Conservation (phyloP, 2,329 filamentous ascomycete species). For the Lachnellula suecica region DNA sequence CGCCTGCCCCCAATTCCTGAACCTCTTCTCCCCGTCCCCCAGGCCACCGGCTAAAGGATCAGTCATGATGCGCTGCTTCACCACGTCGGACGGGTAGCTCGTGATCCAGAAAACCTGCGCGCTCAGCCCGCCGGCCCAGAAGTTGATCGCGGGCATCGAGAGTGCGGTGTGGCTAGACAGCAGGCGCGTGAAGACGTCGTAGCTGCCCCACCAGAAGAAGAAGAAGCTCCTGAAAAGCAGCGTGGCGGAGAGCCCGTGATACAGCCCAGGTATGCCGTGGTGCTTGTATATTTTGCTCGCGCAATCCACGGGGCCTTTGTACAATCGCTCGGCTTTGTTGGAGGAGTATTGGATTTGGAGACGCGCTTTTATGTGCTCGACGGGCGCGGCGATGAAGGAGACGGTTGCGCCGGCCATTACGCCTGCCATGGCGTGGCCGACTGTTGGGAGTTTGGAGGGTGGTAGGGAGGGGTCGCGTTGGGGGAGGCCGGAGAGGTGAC, state of each 20-base stretch:
- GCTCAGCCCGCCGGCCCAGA: slow-evolving; percentile 92
- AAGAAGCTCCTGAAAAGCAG: slow-evolving; percentile 90
- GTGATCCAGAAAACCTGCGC: slow-evolving; percentile 95
- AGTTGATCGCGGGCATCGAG: slow-evolving; percentile 81
- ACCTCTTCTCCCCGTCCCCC: slow-evolving; percentile 66
- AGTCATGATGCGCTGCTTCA: slow-evolving; percentile 98
- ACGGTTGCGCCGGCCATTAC: slow-evolving; percentile 87
- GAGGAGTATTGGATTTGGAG: slow-evolving; percentile 92
- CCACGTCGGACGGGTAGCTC: slow-evolving; percentile 86
- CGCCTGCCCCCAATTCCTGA: slow-evolving; percentile 76
- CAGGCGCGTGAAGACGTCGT: slow-evolving; percentile 76
- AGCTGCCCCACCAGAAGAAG: slow-evolving; percentile 98
- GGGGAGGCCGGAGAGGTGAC: slow-evolving; percentile 32
- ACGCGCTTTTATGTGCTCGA: slow-evolving; percentile 93
- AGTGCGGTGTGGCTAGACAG: slow-evolving; percentile 67
- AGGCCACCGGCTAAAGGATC: slow-evolving; percentile 76
- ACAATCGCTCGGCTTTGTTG: slow-evolving; percentile 73
- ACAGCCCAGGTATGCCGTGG: slow-evolving; percentile 79
- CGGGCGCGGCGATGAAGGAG: slow-evolving; percentile 86
- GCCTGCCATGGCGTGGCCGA: slow-evolving; percentile 87
- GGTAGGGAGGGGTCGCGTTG: slow-evolving; percentile 15
- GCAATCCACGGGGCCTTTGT: slow-evolving; percentile 86
- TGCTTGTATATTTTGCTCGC: slow-evolving; percentile 63
- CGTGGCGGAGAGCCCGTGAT: slow-evolving; percentile 82
- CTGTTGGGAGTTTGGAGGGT: slow-evolving; percentile 59